These are phyloP conservation scores for Tolypocladium sp. DNA, from an alignment of 2,329 filamentous ascomycete genomes.

Conservation along the genomic window DNA sequence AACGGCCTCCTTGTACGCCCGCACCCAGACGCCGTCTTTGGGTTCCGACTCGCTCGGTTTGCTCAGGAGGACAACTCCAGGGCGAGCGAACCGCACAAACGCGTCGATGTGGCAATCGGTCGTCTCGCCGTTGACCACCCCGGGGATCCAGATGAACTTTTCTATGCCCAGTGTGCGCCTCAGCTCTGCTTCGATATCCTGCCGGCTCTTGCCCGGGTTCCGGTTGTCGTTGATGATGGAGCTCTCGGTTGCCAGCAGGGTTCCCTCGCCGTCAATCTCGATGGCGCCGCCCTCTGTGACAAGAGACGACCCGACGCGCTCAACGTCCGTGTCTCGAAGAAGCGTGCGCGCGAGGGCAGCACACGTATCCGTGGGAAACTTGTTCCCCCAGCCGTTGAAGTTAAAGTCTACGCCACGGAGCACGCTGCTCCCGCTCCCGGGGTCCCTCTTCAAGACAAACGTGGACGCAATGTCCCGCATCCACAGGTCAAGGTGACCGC, in stretches of 20 bases:
- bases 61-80: slow-evolving; percentile 13
- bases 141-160: slow-evolving; percentile 19
- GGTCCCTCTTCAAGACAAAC: slow-evolving; percentile 8
- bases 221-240: slow-evolving; percentile 18
- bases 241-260: slow-evolving; percentile 17
- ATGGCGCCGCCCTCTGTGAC: slow-evolving; percentile 15
- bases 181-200: slow-evolving; percentile 13
- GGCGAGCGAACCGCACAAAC: slow-evolving; percentile 13
- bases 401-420: slow-evolving; percentile 12
- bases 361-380: slow-evolving; percentile 5
- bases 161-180: slow-evolving; percentile 10
- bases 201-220: slow-evolving; percentile 11
- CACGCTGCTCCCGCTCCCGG: background rate
- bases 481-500: slow-evolving; percentile 13
- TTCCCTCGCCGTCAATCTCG: slow-evolving; percentile 18
- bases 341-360: slow-evolving; percentile 6
- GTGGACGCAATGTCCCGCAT: slow-evolving; percentile 17
- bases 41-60: slow-evolving; percentile 6
- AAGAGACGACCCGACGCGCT: slow-evolving; percentile 2
- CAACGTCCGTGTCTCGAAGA: background rate
- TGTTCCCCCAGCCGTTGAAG: slow-evolving; percentile 20
- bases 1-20: slow-evolving; percentile 14
- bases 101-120: slow-evolving; percentile 21
- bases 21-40: slow-evolving; percentile 1
- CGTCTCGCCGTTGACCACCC: slow-evolving; percentile 10